These are phyloP conservation scores for Zygosaccharomyces rouxii DNA, from an alignment of 805 yeast species.

Conservation along the genomic window DNA sequence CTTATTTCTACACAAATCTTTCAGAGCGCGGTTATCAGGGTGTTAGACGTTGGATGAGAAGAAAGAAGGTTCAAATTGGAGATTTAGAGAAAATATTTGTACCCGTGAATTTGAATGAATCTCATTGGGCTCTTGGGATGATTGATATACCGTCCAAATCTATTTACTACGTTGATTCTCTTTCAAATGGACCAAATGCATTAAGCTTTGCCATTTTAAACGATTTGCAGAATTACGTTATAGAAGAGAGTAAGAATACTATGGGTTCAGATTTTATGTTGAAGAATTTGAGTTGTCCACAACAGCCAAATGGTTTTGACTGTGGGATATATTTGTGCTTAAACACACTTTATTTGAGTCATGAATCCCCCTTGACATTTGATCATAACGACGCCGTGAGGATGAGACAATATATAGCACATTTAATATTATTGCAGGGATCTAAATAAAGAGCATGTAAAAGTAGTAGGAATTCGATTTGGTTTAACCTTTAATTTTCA, in stretches of 20 bases:
- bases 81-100: slow-evolving; percentile 63
- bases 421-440: slow-evolving; percentile 22
- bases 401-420: slow-evolving; percentile 49
- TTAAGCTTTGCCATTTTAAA: slow-evolving; percentile 39
- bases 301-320: slow-evolving; percentile 84
- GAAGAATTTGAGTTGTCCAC: slow-evolving; percentile 54
- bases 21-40: slow-evolving; percentile 69
- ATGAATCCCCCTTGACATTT: slow-evolving; percentile 48
- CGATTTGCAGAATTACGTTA: slow-evolving; percentile 56
- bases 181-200: slow-evolving; percentile 41
- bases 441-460: slow-evolving; percentile 1
- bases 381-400: slow-evolving; percentile 63
- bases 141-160: slow-evolving; percentile 57
- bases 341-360: slow-evolving; percentile 58
- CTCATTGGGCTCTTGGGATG: slow-evolving; percentile 91
- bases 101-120: slow-evolving; percentile 77
- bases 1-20: slow-evolving; percentile 79
- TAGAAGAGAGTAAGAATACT: slow-evolving; percentile 53
- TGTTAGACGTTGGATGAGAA: slow-evolving; percentile 81
- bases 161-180: slow-evolving; percentile 74
- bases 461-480: not conserved
- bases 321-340: slow-evolving; percentile 94
- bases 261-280: slow-evolving; percentile 35
- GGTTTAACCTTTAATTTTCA: slow-evolving; percentile 1
- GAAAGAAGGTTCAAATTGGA: slow-evolving; percentile 63